Evolutionary conservation across 495 filamentous ascomycete species (phyloP), one percentile per base, ranked within the genome.

Genomic region (Arthonia radiata): DNA sequence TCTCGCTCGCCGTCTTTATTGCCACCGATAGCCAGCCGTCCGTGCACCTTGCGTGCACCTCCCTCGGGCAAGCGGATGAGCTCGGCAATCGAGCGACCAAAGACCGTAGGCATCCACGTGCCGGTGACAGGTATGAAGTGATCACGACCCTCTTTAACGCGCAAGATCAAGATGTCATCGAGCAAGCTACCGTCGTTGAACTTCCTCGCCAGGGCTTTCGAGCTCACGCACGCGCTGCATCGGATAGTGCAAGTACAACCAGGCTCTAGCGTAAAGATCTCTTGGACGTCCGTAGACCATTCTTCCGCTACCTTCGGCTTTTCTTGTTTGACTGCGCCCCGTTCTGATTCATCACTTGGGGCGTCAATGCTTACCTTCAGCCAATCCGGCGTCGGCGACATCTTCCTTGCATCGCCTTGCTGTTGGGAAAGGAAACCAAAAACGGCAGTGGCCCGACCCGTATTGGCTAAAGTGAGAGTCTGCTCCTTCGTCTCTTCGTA

Each of bases 141-240:
- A 34, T 99, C 86, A 26, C 79, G 61, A 2, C 86, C 86, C 25
- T 69, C 63, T 5, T 64, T 58, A 5, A 94, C 76, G 6, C 81
- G 71, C n/a, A 99, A 60, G 4, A 99, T 67, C 14, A 94, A 53
- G 5, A 93, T 70, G 38, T 94, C 82, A 31, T 90, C 80, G 1
- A 93, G 53, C 5, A 54, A 54, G 3, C 53, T 38, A 6, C 61
- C 61, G 16, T 71, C 54, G 37, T 93, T 93, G n/a, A 94, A 56
- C 5, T 50, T 46, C 11, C 61, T 61, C 2, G 76, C 63, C n/a
- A 67, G 57, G 2, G 57, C 39, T 8, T 78, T 50, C 25, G 66
- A 55, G 8, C 54, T 57, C 26, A 99, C 50, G 15, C 61, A 50
- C 1, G 71, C 48, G 9, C 62, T 64, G 10, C 94, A 36, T 14